Percentiles rank a stretch among this genome's conserved stretches.
These are phyloP conservation scores for Pseudophaeomoniella oleicola DNA, from an alignment of 2,329 filamentous ascomycete genomes.

Conservation along the genomic window DNA sequence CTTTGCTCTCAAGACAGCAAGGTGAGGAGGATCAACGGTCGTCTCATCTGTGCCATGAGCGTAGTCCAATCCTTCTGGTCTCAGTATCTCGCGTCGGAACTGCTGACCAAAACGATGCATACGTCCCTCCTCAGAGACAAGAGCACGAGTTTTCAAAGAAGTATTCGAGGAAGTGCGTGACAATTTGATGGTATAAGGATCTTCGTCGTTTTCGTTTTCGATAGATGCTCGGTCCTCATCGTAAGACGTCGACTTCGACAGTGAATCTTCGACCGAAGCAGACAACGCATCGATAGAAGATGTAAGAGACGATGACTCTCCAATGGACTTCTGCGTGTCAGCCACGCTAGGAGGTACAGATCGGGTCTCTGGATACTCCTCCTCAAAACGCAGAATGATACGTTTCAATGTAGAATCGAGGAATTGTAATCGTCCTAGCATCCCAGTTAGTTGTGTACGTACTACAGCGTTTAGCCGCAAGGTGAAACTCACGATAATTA, in stretches of 20 bases:
- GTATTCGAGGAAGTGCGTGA: slow-evolving; percentile 51
- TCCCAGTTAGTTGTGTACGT: slow-evolving; percentile 10
- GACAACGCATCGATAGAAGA: slow-evolving; percentile 6
- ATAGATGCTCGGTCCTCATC: slow-evolving; percentile 3
- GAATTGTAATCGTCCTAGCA: slow-evolving; percentile 61
- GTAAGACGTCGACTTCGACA: slow-evolving; percentile 4
- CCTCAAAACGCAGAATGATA: slow-evolving; percentile 91
- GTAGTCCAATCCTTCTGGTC: slow-evolving; percentile 27
- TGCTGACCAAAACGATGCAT: slow-evolving; percentile 55
- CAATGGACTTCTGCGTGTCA: not conserved
- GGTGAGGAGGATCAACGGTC: slow-evolving; percentile 24
- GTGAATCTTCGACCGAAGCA: slow-evolving; percentile 5
- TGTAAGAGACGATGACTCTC: not conserved
- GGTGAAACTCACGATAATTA: slow-evolving; percentile 53
- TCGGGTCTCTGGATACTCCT: slow-evolving; percentile 85
- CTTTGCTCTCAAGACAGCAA: slow-evolving; percentile 29
- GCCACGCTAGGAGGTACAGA: slow-evolving; percentile 18
- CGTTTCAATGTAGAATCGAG: slow-evolving; percentile 75
- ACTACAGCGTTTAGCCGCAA: slow-evolving; percentile 1
- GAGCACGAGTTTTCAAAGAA: slow-evolving; percentile 49
- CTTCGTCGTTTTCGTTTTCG: slow-evolving; percentile 15
- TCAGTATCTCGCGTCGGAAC: slow-evolving; percentile 48
- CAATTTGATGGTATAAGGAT: slow-evolving; percentile 30
- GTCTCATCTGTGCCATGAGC: slow-evolving; percentile 21
- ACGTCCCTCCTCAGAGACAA: slow-evolving; percentile 54